Conservation (phyloP, 1,139 yeast genomes). For the Meyerozyma sp. region DNA sequence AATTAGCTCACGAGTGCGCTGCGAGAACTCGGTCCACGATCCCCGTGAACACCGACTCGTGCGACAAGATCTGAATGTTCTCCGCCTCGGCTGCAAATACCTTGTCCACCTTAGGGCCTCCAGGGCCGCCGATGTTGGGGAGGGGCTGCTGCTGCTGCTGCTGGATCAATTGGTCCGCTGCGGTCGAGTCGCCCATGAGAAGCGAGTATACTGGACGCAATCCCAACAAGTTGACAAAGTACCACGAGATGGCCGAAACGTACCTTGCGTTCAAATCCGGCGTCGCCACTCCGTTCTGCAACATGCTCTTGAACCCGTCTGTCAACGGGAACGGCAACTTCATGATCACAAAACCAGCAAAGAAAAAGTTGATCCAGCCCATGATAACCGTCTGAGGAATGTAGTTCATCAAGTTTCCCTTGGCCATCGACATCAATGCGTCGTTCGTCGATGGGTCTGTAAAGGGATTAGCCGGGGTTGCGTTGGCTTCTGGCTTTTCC, state of each 20-base stretch:
- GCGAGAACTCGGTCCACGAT: constrained; percentile 59
- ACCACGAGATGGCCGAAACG: constrained; percentile 98
- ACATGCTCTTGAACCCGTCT: constrained; percentile 82
- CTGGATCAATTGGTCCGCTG: constrained; percentile 48
- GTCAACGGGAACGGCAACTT: constrained; percentile 65
- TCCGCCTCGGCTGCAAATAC: constrained; percentile 71
- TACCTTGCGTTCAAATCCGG: constrained; percentile 84
- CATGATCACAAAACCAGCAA: constrained; percentile 84
- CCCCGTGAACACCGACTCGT: constrained; percentile 48
- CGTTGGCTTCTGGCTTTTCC: constrained; percentile 30
- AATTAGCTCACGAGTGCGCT: too few relatives aligned
- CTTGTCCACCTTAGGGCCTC: constrained; percentile 56
- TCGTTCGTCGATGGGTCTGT: constrained; percentile 70
- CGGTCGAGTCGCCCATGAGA: constrained; percentile 50
- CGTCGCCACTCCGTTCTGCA: constrained; percentile 84
- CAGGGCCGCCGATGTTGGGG: constrained; percentile 46
- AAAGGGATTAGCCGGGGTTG: constrained; percentile 54
- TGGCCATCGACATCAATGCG: constrained; percentile 73
- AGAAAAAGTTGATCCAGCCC: constrained; percentile 95
- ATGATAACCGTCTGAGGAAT: constrained; percentile 89
- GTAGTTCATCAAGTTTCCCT: constrained; percentile 75
- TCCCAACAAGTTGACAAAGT: constrained; percentile 84
- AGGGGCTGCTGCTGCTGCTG: constrained; percentile 39
- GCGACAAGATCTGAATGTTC: constrained; percentile 61
- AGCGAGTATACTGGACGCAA: constrained; percentile 75